Evolutionary conservation across 1,284 basidiomycete species (phyloP).

Genomic region (Rhodotorula mucilaginosa): DNA sequence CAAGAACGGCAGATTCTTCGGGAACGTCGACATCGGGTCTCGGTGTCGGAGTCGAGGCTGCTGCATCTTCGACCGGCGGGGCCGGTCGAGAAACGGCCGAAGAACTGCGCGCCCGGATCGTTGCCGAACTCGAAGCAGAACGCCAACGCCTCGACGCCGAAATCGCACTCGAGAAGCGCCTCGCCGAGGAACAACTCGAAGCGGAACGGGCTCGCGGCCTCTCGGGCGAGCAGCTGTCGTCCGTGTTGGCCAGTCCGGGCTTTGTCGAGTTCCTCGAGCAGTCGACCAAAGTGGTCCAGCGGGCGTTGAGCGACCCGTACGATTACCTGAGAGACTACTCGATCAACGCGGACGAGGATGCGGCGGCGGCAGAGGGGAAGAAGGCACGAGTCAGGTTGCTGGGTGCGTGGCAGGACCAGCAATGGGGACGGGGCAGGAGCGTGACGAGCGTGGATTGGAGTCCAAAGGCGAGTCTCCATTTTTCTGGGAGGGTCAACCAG

Average conservation of each 20-base stretch:
- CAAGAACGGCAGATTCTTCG: background rate
- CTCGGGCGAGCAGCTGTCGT: slow-evolving; percentile 74
- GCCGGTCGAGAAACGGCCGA: slow-evolving; percentile 51
- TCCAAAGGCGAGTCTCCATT: slow-evolving; percentile 65
- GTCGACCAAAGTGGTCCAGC: slow-evolving; percentile 90
- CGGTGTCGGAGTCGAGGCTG: background rate
- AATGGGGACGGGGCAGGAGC: slow-evolving; percentile 82
- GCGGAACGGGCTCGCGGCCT: slow-evolving; percentile 80
- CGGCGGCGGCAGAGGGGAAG: slow-evolving; percentile 30
- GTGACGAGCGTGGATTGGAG: slow-evolving; percentile 98
- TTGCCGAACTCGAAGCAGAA: slow-evolving; percentile 58
- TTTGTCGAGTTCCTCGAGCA: slow-evolving; percentile 91
- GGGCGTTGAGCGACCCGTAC: slow-evolving; percentile 93
- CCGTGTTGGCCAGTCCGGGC: slow-evolving; percentile 78
- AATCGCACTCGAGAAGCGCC: slow-evolving; percentile 73
- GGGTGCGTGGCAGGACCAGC: slow-evolving; percentile 79
- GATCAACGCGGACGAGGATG: slow-evolving; percentile 55
- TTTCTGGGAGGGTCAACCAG: background rate
- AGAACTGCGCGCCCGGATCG: slow-evolving; percentile 67
- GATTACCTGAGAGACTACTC: slow-evolving; percentile 97
- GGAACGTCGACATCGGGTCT: background rate
- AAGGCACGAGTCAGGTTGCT: slow-evolving; percentile 24
- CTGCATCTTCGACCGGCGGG: slow-evolving; percentile 44
- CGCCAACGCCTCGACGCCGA: slow-evolving; percentile 61
- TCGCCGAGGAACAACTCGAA: slow-evolving; percentile 72